A percentile compares a stretch with the other conserved stretches of the same genome.
Evolutionary conservation across 768 basidiomycete genomes (phyloP).

Genomic region (Macrocybe gigantea): DNA sequence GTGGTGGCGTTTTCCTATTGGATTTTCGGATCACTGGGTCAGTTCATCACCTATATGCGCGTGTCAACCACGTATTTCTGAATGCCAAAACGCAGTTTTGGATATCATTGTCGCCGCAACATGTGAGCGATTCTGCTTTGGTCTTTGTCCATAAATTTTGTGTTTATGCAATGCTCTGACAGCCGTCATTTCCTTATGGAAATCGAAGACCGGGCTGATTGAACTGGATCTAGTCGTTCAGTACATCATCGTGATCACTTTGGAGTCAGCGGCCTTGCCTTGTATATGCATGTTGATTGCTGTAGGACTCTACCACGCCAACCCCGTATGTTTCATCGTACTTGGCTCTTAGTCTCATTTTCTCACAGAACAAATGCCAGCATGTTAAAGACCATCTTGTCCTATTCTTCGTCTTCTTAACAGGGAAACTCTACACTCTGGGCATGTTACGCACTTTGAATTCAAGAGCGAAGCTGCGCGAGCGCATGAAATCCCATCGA

Average conservation of each 20-base stretch:
- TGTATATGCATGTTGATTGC: constrained; percentile 29
- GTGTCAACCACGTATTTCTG: not conserved
- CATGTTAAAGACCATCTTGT: constrained; percentile 31
- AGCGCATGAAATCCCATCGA: constrained; percentile 27
- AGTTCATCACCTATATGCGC: not conserved
- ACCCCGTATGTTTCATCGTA: constrained; percentile 22
- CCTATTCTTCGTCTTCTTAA: constrained; percentile 42
- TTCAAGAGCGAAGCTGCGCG: constrained; percentile 26
- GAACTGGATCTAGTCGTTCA: constrained; percentile 33
- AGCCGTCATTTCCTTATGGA: constrained; percentile 39
- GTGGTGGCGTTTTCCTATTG: constrained; percentile 38
- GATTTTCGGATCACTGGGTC: constrained; percentile 38
- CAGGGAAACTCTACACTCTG: constrained; percentile 43
- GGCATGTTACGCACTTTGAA: constrained; percentile 35
- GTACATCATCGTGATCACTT: constrained; percentile 34
- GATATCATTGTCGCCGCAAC: constrained; percentile 33
- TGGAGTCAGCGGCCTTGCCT: constrained; percentile 27
- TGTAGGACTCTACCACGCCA: constrained; percentile 27
- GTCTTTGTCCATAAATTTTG: not conserved
- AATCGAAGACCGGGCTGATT: constrained; percentile 25
- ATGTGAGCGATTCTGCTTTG: constrained; percentile 17
- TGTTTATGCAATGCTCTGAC: not conserved
- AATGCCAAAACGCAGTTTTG: constrained; percentile 23
- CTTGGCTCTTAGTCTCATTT: not conserved
- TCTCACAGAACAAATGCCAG: constrained; percentile 10